Conservation (phyloP, 495 filamentous ascomycete genomes). For the Aspergillus biplanus region DNA sequence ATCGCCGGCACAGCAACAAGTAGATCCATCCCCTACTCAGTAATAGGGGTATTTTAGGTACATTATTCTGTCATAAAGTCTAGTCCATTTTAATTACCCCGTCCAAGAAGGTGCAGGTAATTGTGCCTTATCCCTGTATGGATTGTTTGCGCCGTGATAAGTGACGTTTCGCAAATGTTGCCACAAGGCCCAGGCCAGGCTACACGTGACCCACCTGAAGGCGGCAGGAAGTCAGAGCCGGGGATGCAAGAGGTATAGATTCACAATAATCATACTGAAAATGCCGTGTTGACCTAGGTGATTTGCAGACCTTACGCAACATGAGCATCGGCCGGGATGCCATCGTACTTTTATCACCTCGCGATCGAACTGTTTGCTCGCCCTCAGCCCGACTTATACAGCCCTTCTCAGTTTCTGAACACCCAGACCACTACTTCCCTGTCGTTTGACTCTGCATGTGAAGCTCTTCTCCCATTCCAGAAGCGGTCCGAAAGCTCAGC, state of each 20-base stretch:
- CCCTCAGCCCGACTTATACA: constrained; percentile 44
- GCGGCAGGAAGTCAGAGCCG: constrained; percentile 1
- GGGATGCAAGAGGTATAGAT: neutral
- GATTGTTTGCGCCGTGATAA: too few relatives aligned
- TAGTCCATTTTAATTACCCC: too few relatives aligned
- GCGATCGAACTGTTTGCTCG: constrained; percentile 75
- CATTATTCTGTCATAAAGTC: too few relatives aligned
- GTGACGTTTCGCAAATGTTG: constrained; percentile 5
- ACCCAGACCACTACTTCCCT: constrained; percentile 24
- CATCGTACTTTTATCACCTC: constrained; percentile 90
- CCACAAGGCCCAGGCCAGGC: neutral
- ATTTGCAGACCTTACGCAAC: constrained; percentile 24
- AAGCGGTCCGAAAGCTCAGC: constrained; percentile 29
- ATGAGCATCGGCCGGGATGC: constrained; percentile 59
- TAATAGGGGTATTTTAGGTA: too few relatives aligned
- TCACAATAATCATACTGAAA: neutral
- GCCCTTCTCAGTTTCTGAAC: constrained; percentile 17
- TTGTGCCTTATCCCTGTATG: too few relatives aligned
- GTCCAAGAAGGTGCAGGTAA: too few relatives aligned
- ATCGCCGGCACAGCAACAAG: neutral
- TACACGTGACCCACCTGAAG: constrained; percentile 15
- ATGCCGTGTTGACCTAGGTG: constrained; percentile 3
- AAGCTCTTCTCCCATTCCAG: constrained; percentile 49
- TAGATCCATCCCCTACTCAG: too few relatives aligned
- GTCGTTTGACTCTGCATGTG: constrained; percentile 43